phyloP scores from a whole-genome alignment of 768 basidiomycete genomes.

The Boletus rex-veris region DNA sequence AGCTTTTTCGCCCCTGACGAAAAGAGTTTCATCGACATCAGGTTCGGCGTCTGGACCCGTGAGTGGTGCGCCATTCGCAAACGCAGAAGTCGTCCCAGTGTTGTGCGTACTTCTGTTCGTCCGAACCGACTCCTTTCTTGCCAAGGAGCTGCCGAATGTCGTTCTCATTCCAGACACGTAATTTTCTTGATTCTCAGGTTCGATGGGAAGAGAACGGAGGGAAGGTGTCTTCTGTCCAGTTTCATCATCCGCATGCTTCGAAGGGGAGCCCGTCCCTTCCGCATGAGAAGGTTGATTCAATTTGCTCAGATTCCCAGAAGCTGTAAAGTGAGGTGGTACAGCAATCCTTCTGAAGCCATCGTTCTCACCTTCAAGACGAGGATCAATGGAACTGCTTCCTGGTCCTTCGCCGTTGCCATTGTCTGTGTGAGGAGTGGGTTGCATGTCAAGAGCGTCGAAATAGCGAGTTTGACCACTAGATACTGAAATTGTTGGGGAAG shows the following conservation, averaged over 20 bases:
- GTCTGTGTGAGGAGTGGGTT: conserved; percentile 3
- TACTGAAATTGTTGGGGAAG: conserved; percentile 10
- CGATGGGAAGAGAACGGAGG: conserved; percentile 24
- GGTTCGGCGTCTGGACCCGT: conserved; percentile 46
- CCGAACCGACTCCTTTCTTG: conserved; percentile 23
- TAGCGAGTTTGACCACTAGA: conserved; percentile 38
- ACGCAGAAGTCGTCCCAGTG: conserved; percentile 29
- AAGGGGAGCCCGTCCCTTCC: not conserved
- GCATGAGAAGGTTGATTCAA: not conserved
- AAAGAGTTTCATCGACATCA: conserved; percentile 38
- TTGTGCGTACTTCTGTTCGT: conserved; percentile 20
- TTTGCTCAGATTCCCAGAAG: not conserved
- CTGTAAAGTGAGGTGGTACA: not conserved
- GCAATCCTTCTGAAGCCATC: not conserved
- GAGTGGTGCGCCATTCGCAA: conserved; percentile 53
- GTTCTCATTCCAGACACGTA: not conserved
- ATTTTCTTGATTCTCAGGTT: conserved; percentile 5
- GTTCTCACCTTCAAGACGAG: conserved; percentile 3
- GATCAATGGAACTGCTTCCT: not conserved
- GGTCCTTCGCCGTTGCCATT: not conserved
- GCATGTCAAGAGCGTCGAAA: conserved; percentile 44
- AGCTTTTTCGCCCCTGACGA: conserved; percentile 43
- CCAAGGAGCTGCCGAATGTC: not conserved
- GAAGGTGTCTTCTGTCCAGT: conserved; percentile 10
- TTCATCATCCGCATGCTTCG: not conserved